phyloP scores from a whole-genome alignment of 2,329 filamentous ascomycete genomes.

The Arthrobotrys sphaeroides region DNA sequence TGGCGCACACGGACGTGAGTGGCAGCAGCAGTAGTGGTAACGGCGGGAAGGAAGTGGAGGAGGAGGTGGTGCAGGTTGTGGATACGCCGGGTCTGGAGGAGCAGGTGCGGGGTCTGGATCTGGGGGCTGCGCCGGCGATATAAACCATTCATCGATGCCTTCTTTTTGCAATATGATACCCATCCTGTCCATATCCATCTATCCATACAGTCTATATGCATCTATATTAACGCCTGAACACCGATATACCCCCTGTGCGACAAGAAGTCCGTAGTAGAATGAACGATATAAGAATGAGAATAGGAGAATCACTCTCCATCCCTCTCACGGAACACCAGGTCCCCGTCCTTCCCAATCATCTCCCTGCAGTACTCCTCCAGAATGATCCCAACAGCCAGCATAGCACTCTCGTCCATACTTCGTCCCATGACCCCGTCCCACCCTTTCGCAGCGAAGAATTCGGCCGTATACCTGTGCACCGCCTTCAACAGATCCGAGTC shows the following conservation, averaged over 20 bases:
- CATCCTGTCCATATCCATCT: constrained; percentile 2
- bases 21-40: background rate
- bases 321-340: constrained; percentile 76
- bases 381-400: constrained; percentile 78
- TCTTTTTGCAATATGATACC: constrained; percentile 44
- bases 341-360: constrained; percentile 71
- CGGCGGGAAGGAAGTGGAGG: background rate
- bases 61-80: constrained; percentile 30
- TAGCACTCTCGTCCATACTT: constrained; percentile 80
- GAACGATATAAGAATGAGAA: background rate
- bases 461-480: constrained; percentile 73
- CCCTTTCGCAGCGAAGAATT: constrained; percentile 68
- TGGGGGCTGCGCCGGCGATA: constrained; percentile 21
- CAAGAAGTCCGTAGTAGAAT: no score
- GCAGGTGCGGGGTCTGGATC: constrained; percentile 29
- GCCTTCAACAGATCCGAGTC: constrained; percentile 75
- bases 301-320: constrained; percentile 56
- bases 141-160: background rate
- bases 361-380: constrained; percentile 75
- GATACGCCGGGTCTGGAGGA: constrained; percentile 43
- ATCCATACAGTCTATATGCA: no score
- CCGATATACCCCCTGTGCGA: no score
- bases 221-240: no score
- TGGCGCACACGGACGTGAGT: constrained; percentile 48
- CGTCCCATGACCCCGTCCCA: constrained; percentile 62